A percentile compares a stretch with the other conserved stretches of the same genome.
phyloP scores from a whole-genome alignment of 305 asterid genomes.

The Striga hermonthica region DNA sequence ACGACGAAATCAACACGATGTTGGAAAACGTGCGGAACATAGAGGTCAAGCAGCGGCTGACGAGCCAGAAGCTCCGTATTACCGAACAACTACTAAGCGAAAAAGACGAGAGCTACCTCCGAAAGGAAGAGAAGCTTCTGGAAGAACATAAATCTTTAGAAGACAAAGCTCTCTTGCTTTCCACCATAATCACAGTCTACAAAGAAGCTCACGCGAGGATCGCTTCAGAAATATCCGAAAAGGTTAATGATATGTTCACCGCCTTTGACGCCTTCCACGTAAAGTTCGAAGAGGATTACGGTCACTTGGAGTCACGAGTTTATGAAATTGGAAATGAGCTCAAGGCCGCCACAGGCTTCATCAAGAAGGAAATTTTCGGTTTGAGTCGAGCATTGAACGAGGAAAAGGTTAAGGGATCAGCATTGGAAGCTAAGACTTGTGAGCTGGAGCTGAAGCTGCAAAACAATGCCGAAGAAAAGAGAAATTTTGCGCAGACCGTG shows the following conservation, averaged over 20 bases:
- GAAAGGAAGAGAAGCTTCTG: slow-evolving; percentile 64
- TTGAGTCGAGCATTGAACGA: slow-evolving; percentile 47
- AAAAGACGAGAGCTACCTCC: slow-evolving; percentile 56
- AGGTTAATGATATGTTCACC: slow-evolving; percentile 40
- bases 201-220: slow-evolving; percentile 52
- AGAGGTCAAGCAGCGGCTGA: slow-evolving; percentile 77
- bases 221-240: slow-evolving; percentile 41
- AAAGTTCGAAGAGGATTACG: slow-evolving; percentile 86
- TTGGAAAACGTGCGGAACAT: slow-evolving; percentile 55
- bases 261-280: slow-evolving; percentile 57
- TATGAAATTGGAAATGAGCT: slow-evolving; percentile 65
- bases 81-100: slow-evolving; percentile 73
- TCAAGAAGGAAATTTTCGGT: slow-evolving; percentile 42
- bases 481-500: slow-evolving; percentile 34
- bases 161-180: slow-evolving; percentile 41
- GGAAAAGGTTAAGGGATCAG: slow-evolving; percentile 36
- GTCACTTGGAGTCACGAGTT: slow-evolving; percentile 78
- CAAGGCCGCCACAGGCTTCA: slow-evolving; percentile 45
- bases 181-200: slow-evolving; percentile 39
- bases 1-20: slow-evolving; percentile 58
- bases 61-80: slow-evolving; percentile 76
- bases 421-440: slow-evolving; percentile 38
- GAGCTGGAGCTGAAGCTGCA: slow-evolving; percentile 39
- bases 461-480: slow-evolving; percentile 45
- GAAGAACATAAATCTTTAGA: slow-evolving; percentile 49